Evolutionary conservation across 192 early-diverging fungal species (phyloP).

Genomic region (Entrophospora sp.): DNA sequence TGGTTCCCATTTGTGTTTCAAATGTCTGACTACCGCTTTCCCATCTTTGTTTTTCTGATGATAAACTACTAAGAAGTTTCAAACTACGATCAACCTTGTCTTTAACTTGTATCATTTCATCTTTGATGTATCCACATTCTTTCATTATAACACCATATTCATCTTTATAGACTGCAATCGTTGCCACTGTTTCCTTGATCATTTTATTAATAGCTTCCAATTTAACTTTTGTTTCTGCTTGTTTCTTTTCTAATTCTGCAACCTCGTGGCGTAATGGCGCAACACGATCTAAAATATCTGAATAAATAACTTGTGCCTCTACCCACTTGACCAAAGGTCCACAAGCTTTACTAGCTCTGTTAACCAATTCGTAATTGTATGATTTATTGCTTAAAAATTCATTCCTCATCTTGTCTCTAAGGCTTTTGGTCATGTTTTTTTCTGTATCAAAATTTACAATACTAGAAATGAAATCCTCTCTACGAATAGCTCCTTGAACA

Average conservation of each 20-base stretch:
- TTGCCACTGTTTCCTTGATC: conserved; percentile 79
- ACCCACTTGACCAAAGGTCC: conserved; percentile 99
- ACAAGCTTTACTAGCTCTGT: conserved; percentile 95
- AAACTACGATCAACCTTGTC: conserved; percentile 87
- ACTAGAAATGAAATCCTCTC: conserved; percentile 94
- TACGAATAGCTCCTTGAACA: conserved; percentile 79
- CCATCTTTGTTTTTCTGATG: conserved; percentile 92
- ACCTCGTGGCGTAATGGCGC: conserved; percentile 95
- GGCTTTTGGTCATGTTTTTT: conserved; percentile 55
- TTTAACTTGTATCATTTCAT: conserved; percentile 90
- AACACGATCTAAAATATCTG: conserved; percentile 88
- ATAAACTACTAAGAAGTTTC: conserved; percentile 76
- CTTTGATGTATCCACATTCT: conserved; percentile 82
- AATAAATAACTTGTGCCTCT: conserved; percentile 88
- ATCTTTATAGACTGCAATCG: conserved; percentile 88
- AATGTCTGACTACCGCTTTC: conserved; percentile 81
- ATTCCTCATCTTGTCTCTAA: conserved; percentile 77
- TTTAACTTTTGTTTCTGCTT: conserved; percentile 59
- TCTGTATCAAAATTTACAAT: conserved; percentile 97
- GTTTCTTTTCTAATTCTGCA: conserved; percentile 65
- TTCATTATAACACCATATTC: conserved; percentile 96
- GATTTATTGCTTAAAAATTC: conserved; percentile 75
- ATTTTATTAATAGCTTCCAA: conserved; percentile 63
- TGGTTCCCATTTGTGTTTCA: conserved; percentile 93
- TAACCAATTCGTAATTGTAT: conserved; percentile 94